Base-by-base conservation (phyloP, 768 basidiomycete species). In the Boletellus ananiceps region DNA sequence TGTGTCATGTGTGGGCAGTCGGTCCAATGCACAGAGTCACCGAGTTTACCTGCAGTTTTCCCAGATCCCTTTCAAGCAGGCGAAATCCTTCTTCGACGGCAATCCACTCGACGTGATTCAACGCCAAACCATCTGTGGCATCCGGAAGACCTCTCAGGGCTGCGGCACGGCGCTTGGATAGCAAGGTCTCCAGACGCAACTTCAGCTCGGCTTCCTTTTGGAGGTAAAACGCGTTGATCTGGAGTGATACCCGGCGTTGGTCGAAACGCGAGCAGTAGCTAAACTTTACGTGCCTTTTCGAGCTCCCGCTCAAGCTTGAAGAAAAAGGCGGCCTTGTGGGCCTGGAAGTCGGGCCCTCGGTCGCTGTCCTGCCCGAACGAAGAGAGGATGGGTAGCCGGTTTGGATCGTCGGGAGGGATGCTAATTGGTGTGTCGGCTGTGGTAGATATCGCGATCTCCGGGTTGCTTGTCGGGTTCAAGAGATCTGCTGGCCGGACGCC, bases 221-320 rank as follows among this genome's bases (percentile, higher is more conserved):
- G 46, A 98, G 78, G 71, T 99, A 99, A 66, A 99, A 98, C 5
- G 84, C 81, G 69, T 99, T 98, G 73, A 99, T 97, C 95, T 99
- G 59, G 12, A 41, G 32, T 39, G 60, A 42, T 29, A 33, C n/a
- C 43, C 21, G 27, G 9, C 8, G 35, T 55, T 18, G 51, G 45
- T 37, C 27, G 51, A 47, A 44, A 32, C 34, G 39, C 40, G 45
- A 43, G 40, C 38, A 37, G 19, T 5, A 54, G 49, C 34, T 38
- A 21, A 49, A 49, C 36, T 46, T 31, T 33, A 56, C 74, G 56
- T 57, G 88, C 95, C 83, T 98, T 99, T 71, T 98, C 96, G 18
- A 98, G 74, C 68, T 99, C 96, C 18, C 95, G 81, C 67, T 97
- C 94, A 0, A 99, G 80, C 67, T 94, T 98, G 79, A 96, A 98